phyloP scores from a whole-genome alignment of 2,329 filamentous ascomycete species.

The Trichothecium sympodiale region DNA sequence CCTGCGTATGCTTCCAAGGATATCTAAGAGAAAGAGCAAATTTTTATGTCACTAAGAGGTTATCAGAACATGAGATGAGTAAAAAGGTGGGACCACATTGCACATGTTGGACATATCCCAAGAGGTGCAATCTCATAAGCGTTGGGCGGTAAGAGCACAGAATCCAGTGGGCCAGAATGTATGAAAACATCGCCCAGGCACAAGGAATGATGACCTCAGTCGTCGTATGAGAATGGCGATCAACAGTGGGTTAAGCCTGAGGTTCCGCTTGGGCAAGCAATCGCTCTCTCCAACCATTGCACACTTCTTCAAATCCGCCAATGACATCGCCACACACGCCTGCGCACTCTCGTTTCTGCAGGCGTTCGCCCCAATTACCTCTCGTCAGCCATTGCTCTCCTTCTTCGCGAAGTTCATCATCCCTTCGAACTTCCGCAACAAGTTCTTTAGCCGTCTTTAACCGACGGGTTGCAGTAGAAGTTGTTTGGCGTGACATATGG shows the following conservation, averaged over 20 bases:
- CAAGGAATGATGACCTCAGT: no score
- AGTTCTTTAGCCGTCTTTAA: constrained; percentile 76
- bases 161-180: no score
- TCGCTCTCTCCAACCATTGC: constrained; percentile 70
- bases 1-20: no score
- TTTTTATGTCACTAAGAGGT: no score
- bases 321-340: constrained; percentile 79
- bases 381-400: constrained; percentile 71
- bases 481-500: constrained; percentile 87
- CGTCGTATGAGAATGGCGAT: no score
- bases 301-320: constrained; percentile 84
- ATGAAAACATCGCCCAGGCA: no score
- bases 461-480: constrained; percentile 67
- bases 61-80: no score
- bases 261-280: constrained; percentile 55
- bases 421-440: constrained; percentile 71
- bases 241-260: constrained; percentile 15
- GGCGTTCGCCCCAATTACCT: constrained; percentile 71
- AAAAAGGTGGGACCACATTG: no score
- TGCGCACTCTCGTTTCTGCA: constrained; percentile 71
- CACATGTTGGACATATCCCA: no score
- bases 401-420: constrained; percentile 73
- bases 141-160: no score
- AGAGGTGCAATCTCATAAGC: no score
- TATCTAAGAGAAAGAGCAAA: no score